These are phyloP conservation scores for Murraya paniculata DNA, from an alignment of 345 rosid species.

Conservation along the genomic window DNA sequence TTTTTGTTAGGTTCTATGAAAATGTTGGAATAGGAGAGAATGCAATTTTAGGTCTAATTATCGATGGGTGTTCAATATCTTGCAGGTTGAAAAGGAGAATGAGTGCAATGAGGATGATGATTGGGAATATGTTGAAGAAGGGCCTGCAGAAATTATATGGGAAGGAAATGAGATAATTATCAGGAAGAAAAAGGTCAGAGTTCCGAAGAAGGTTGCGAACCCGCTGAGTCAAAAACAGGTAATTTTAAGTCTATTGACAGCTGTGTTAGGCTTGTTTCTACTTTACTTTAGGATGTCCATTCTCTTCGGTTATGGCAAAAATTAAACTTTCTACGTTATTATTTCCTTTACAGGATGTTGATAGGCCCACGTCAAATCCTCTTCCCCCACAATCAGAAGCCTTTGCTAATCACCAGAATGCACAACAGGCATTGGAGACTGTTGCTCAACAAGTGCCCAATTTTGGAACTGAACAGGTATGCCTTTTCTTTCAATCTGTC, in stretches of 20 bases:
- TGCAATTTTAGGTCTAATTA: neutral
- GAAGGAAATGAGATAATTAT: slow-evolving; percentile 86
- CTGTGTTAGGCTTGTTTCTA: neutral
- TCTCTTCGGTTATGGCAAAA: slow-evolving; percentile 1
- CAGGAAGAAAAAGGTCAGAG: slow-evolving; percentile 71
- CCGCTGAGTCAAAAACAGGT: slow-evolving; percentile 48
- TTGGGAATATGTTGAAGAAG: slow-evolving; percentile 85
- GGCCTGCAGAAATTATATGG: slow-evolving; percentile 90
- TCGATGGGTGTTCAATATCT: slow-evolving; percentile 4
- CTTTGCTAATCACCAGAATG: slow-evolving; percentile 43
- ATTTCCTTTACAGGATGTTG: slow-evolving; percentile 48
- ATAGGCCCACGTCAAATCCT: slow-evolving; percentile 90
- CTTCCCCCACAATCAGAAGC: slow-evolving; percentile 79
- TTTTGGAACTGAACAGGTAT: slow-evolving; percentile 94
- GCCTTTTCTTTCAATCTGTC: neutral
- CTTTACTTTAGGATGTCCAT: neutral
- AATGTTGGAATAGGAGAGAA: neutral
- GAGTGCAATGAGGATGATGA: slow-evolving; percentile 52
- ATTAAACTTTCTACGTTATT: neutral
- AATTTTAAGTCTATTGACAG: slow-evolving; percentile 1
- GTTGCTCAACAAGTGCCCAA: slow-evolving; percentile 86
- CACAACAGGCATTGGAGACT: slow-evolving; percentile 65
- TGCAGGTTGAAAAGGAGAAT: slow-evolving; percentile 44
- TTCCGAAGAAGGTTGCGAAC: slow-evolving; percentile 49
- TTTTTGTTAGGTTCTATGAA: neutral